Evolutionary conservation across 1,139 yeast genomes (phyloP).

Genomic region (Nakaseomyces glabratus): DNA sequence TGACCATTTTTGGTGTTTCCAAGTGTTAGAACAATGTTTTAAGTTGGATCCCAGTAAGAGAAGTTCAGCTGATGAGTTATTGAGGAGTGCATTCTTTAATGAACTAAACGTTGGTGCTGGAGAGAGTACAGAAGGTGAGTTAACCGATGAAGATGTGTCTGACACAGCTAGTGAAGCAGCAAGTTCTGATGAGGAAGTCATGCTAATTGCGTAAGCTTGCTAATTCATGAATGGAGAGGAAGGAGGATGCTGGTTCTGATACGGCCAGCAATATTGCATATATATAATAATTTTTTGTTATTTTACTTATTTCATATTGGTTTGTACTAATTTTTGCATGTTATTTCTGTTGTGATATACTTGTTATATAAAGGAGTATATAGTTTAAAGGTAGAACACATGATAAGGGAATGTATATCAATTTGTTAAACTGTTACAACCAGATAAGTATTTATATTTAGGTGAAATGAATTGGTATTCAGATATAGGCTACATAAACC

Average conservation of each 20-base stretch:
- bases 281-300: too few relatives aligned
- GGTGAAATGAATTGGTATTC: too few relatives aligned
- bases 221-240: too few relatives aligned
- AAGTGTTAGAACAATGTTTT: conserved; percentile 29
- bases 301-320: too few relatives aligned
- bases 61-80: conserved; percentile 29
- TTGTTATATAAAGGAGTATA: too few relatives aligned
- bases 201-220: background rate
- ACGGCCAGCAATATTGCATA: background rate
- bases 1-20: conserved; percentile 32
- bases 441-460: too few relatives aligned
- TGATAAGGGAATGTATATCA: too few relatives aligned
- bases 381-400: too few relatives aligned
- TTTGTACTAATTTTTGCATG: too few relatives aligned
- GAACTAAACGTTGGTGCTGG: conserved; percentile 21
- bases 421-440: too few relatives aligned
- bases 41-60: conserved; percentile 30
- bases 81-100: conserved; percentile 28
- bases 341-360: too few relatives aligned
- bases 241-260: background rate
- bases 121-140: conserved; percentile 17
- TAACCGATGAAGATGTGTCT: conserved; percentile 18
- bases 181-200: conserved; percentile 1
- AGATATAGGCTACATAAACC: too few relatives aligned
- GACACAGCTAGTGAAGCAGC: conserved; percentile 2